Base-by-base conservation (phyloP, 2,329 filamentous ascomycete species). In the Alternaria ethzedia region DNA sequence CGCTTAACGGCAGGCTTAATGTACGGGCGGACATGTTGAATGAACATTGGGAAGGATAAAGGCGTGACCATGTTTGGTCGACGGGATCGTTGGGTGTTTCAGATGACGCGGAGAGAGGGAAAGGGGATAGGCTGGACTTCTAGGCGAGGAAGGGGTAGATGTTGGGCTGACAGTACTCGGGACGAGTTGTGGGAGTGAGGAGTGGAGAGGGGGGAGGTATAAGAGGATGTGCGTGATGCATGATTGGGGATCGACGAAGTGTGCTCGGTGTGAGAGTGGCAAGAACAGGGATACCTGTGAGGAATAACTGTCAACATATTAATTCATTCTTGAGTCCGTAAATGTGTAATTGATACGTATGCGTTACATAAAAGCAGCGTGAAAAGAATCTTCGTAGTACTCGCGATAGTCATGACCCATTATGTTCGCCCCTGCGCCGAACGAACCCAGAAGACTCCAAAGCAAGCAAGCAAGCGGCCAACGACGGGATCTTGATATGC, bases 371-470 rank as follows among this genome's bases (percentile, higher is more conserved):
- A 41, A 47, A 41, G 46, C 32, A 47, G 32, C 55, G 45, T 58
- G 12, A 28, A 45, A 56, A 21, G 26, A 6, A 41, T 41, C n/a
- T 47, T 47, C 28, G 43, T 47, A 56, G 54, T 45, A 47, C 54
- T 46, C 30, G 49, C 28, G 13, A 56, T 46, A 47, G 41, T 47
- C 43, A 46, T 32, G 28, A 56, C 43, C 54, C 54, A 47, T 28
- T 23, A 46, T n/a, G 36, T 21, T 52, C 54, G 26, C 54, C 54
- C 23, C n/a, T 56, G 44, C 54, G 54, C 54, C 54, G 45, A 56
- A 47, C 43, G 43, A 46, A 26, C 63, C 43, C 54, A 44, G 49
- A 59, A 26, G 47, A 26, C 63, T 49, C 45, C 45, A 57, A 59
- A 44, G 46, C 47, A 51, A 41, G 36, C 8, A 41, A 41, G 55